Evolutionary conservation across 2,329 filamentous ascomycete species (phyloP), one percentile per base, ranked within the genome.

Genomic region (Exophiala bonariae): DNA sequence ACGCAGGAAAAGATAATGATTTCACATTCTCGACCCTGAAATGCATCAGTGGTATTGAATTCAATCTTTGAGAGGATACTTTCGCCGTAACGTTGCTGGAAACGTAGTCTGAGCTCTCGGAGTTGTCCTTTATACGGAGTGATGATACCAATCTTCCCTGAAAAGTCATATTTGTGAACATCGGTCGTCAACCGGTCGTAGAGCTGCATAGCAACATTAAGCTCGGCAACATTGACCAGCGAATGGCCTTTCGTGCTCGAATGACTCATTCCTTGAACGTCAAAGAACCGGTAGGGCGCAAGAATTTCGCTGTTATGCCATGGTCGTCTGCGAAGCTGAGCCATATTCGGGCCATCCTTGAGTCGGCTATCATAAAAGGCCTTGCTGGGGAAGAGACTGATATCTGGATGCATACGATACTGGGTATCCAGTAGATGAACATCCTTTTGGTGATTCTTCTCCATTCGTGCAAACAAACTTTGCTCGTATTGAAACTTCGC

Each of bases 1-100:
- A 99, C 93, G 67, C 95, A 99, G 32, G 93, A 97, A 73, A 99
- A 99, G 55, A 99, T 97, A 67, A 99, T 97, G 54, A 99, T 86
- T 64, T 99, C 93, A 62, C 90, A 93, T 69, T 99, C 93, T 58
- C 95, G 84, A 54, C 93, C 93, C 67, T 99, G 90, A 67, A 96
- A 99, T 14, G 93, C 95, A 70, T 99, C 93, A 1, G 93, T 99
- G 0, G 93, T 99, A 67, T 99, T 99, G 79, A 99, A 99, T 58
- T 99, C 95, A 56, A 99, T 86, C 16, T 80, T 79, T 23, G 87
- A 84, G 18, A 84, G 78, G 56, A 99, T 90, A 0, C 67, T 70
- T 3, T 87, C 81, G 28, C 92, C 90, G 61, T 87, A 97, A 34
- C 76, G 77, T 11, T 78, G 72, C 7, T 76, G 71, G 66, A 99